Conservation (phyloP, 129 eudicot genomes). For the Tagetes erecta region DNA sequence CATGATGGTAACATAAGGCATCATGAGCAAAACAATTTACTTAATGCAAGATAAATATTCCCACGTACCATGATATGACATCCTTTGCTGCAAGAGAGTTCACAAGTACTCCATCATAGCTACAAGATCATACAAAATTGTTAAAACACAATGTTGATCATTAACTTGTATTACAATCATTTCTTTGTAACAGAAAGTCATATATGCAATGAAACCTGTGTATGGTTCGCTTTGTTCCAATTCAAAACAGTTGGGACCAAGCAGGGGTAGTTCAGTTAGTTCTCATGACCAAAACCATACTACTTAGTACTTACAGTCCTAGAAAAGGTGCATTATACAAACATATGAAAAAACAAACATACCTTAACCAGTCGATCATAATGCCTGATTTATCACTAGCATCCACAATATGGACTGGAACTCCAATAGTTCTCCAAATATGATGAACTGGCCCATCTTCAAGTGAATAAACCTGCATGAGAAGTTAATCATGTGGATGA, state of each 20-base stretch:
- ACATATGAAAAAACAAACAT: slow-evolving; percentile 32
- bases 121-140: slow-evolving; percentile 38
- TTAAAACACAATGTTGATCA: slow-evolving; percentile 10
- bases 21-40: neutral
- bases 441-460: slow-evolving; percentile 76
- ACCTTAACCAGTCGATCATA: slow-evolving; percentile 87
- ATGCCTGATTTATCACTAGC: slow-evolving; percentile 36
- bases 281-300: slow-evolving; percentile 1
- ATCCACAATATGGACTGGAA: slow-evolving; percentile 50
- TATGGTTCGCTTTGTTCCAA: neutral
- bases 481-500: neutral
- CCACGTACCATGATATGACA: slow-evolving; percentile 60
- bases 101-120: slow-evolving; percentile 88
- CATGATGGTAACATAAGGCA: neutral
- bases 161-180: neutral
- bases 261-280: neutral
- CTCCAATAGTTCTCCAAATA: slow-evolving; percentile 67
- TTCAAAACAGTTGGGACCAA: neutral
- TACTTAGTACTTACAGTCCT: neutral
- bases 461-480: slow-evolving; percentile 66
- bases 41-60: neutral
- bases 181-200: neutral
- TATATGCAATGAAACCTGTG: neutral
- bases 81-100: slow-evolving; percentile 64
- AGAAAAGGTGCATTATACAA: neutral